A percentile compares a stretch with the other conserved stretches of the same genome.
These are phyloP conservation scores for Lactuca sativa DNA, from an alignment of 129 eudicot species.

Conservation along the genomic window DNA sequence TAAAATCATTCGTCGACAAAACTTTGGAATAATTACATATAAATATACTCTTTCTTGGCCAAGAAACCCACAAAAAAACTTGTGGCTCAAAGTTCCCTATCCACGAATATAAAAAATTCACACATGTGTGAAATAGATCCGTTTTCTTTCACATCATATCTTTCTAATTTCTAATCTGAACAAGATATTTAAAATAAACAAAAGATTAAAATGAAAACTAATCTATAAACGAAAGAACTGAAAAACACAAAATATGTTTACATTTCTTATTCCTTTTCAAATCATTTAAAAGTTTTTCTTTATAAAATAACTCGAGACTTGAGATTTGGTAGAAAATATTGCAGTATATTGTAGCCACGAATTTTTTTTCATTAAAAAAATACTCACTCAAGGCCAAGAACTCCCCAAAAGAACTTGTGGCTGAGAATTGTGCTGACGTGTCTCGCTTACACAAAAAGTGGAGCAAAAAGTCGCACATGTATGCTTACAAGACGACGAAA, in stretches of 20 bases:
- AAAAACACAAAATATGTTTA: not conserved
- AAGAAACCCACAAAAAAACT: constrained; percentile 23
- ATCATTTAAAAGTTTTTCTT: no score
- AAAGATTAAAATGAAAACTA: no score
- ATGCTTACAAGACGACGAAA: constrained; percentile 10
- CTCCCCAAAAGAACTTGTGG: not conserved
- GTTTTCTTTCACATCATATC: not conserved
- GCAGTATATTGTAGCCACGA: not conserved
- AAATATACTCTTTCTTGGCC: constrained; percentile 13
- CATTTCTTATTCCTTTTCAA: not conserved
- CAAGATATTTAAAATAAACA: no score
- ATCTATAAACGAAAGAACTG: not conserved
- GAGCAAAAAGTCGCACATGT: constrained; percentile 4
- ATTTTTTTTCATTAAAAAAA: no score
- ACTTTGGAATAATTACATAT: not conserved
- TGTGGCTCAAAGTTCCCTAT: constrained; percentile 20
- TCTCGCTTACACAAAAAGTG: not conserved
- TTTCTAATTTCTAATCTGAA: no score
- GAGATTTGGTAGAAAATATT: not conserved
- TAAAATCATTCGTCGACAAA: not conserved
- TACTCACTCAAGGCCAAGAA: not conserved
- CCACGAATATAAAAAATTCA: not conserved
- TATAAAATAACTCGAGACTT: no score
- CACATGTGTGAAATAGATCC: not conserved
- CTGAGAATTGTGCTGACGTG: not conserved